Base-by-base conservation (phyloP, 2,329 filamentous ascomycete species). In the Aspergillus pseudoglaucus region DNA sequence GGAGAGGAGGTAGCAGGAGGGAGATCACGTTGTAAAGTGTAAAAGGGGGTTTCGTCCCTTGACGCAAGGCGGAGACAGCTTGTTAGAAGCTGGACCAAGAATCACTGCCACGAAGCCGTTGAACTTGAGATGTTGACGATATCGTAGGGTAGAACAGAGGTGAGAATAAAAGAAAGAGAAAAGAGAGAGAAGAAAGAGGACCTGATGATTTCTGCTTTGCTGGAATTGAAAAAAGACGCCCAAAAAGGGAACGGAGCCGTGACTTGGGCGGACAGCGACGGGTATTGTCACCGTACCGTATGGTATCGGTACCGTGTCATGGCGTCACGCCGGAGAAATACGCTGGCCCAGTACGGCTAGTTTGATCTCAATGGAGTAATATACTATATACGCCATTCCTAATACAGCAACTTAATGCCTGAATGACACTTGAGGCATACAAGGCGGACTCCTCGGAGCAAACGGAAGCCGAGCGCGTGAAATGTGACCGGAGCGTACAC, bases 21-120 rank as follows among this genome's bases (percentile, higher is more conserved):
- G 20, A 51, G 53, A 53, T 63, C 59, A 63, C 59, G 60, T 61
- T 61, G 56, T 52, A 56, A 22, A 4, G n/a, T n/a, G n/a, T 39
- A 39, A 39, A 39, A 39, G 59, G 57, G 54, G 25, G 25, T 30
- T 12, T 10, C 25, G 47, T 53, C 53, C 47, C 52, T 52, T 57
- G 59, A 63, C 53, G 61, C 59, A 61, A 62, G 58, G 58, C 54
- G 53, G 51, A 30, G 25, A 59, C 48, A 54, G 58, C 47, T 58
- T 57, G 54, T 57, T 55, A 45, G 51, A 52, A 46, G 51, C 51
- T 54, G 51, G 49, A 30, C 22, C 42, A 51, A 49, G 50, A 54
- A 49, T 48, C 49, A 46, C 52, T 47, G 52, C 47, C 50, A 48
- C 38, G 38, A 54, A 59, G 50, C 53, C 57, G 57, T 54, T 57